Evolutionary conservation across 2,329 filamentous ascomycete species (phyloP).

Genomic region (Fusarium abutilonis): DNA sequence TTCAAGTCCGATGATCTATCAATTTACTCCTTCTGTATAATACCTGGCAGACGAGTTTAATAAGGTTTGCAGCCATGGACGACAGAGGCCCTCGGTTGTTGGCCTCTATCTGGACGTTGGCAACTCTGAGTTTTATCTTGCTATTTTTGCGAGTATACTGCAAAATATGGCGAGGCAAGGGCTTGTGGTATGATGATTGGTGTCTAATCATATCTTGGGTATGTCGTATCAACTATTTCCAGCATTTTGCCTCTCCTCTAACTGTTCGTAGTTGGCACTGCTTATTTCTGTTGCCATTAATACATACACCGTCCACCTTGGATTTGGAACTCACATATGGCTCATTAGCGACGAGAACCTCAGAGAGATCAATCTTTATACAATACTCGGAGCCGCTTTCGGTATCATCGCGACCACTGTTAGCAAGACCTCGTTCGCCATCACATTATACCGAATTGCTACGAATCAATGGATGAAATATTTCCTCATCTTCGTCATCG

Average conservation of each 20-base stretch:
- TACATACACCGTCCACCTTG: conserved; percentile 47
- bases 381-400: conserved; percentile 45
- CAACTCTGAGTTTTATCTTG: conserved; percentile 38
- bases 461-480: conserved; percentile 43
- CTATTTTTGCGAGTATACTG: conserved; percentile 51
- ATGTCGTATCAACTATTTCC: conserved; percentile 25
- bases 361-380: conserved; percentile 42
- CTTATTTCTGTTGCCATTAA: conserved; percentile 47
- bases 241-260: not conserved
- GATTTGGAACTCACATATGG: conserved; percentile 41
- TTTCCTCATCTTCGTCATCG: conserved; percentile 48
- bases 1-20: conserved; percentile 4
- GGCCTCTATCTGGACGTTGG: conserved; percentile 47
- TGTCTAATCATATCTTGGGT: conserved; percentile 51
- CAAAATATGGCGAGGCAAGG: conserved; percentile 49
- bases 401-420: conserved; percentile 50
- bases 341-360: conserved; percentile 42
- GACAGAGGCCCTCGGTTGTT: conserved; percentile 46
- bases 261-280: conserved; percentile 41
- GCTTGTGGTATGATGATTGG: conserved; percentile 53
- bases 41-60: not conserved
- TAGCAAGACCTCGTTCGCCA: conserved; percentile 53
- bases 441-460: conserved; percentile 50
- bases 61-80: conserved; percentile 14
- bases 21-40: not conserved